Evolutionary conservation across 2,329 filamentous ascomycete species (phyloP), one percentile per base, ranked within the genome.

Genomic region (Xylaria multiplex): DNA sequence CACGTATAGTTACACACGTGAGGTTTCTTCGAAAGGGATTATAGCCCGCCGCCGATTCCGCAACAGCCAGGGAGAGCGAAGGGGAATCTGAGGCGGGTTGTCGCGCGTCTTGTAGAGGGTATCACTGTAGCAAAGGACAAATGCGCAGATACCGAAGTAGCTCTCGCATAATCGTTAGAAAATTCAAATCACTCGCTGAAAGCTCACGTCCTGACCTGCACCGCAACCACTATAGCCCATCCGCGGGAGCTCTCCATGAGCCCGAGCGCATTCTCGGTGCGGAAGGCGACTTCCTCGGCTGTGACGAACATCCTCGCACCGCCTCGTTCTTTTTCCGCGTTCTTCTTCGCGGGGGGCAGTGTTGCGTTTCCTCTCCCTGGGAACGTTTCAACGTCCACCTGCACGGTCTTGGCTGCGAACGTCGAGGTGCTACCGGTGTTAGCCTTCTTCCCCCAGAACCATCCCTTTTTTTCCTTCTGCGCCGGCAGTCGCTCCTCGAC

Each of bases 201-300:
- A 30, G 8, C 22, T 71, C 67, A 74, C 3, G 65, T 55, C 62
- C 43, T 65, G 24, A 78, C 63, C n/a, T 70, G 62, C 2, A 86
- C 76, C 0, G 73, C 76, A 1, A 85, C 77, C 14, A 85, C 81
- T 35, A 87, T 76, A 0, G 80, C 84, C 78, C 81, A 86, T 2
- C 85, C 85, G 1, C 78, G 80, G 66, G 77, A 76, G 37, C 82
- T 84, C 72, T 87, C 84, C 79, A 81, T 84, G 1, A 87, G 74
- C 0, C 84, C 85, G 71, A 87, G 77, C 14, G 81, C 82, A 24
- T 84, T 87, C 73, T 85, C 80, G 52, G 73, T 73, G n/a, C 85
- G 73, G 63, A 87, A 86, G 0, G 83, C 82, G 1, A 85, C 79
- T 68, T 85, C 81, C 55, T 86, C 79, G 0, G 82, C 80, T 30